These are phyloP conservation scores for Grosmannia huntii DNA, from an alignment of 2,329 filamentous ascomycete species.

Conservation along the genomic window DNA sequence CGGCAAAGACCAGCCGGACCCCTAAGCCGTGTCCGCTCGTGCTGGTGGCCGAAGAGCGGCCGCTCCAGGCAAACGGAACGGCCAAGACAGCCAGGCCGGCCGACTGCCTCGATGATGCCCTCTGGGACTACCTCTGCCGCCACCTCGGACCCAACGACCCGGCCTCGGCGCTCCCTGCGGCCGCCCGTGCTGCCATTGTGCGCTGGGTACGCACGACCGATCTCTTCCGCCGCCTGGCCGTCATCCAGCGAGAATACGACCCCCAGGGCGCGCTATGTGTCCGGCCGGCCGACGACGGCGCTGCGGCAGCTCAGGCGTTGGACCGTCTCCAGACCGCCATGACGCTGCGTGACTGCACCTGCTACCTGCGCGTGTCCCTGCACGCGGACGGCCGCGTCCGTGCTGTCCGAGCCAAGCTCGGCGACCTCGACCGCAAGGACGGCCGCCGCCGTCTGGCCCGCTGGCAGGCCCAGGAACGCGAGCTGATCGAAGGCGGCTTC, in stretches of 20 bases:
- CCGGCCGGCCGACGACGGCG: background rate
- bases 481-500: slow-evolving; percentile 54
- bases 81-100: background rate
- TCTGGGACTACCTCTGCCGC: slow-evolving; percentile 16
- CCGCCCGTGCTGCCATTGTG: slow-evolving; percentile 18
- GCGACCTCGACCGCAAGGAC: slow-evolving; percentile 69
- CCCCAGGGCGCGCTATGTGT: slow-evolving; percentile 8
- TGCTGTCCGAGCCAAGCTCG: slow-evolving; percentile 46
- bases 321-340: slow-evolving; percentile 54
- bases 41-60: slow-evolving; percentile 2
- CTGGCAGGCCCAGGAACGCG: slow-evolving; percentile 52
- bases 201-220: slow-evolving; percentile 25
- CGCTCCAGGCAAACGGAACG: background rate
- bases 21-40: slow-evolving; percentile 13
- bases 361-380: slow-evolving; percentile 53
- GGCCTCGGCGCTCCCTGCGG: slow-evolving; percentile 9
- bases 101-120: background rate
- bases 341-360: slow-evolving; percentile 69
- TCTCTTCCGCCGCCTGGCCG: slow-evolving; percentile 30
- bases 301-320: slow-evolving; percentile 15
- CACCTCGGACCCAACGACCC: slow-evolving; percentile 19
- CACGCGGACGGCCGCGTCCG: slow-evolving; percentile 49
- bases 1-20: slow-evolving; percentile 5
- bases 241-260: slow-evolving; percentile 21
- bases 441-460: slow-evolving; percentile 51